These are phyloP conservation scores for Fraxinus angustifolia DNA, from an alignment of 305 asterid genomes.

Conservation along the genomic window DNA sequence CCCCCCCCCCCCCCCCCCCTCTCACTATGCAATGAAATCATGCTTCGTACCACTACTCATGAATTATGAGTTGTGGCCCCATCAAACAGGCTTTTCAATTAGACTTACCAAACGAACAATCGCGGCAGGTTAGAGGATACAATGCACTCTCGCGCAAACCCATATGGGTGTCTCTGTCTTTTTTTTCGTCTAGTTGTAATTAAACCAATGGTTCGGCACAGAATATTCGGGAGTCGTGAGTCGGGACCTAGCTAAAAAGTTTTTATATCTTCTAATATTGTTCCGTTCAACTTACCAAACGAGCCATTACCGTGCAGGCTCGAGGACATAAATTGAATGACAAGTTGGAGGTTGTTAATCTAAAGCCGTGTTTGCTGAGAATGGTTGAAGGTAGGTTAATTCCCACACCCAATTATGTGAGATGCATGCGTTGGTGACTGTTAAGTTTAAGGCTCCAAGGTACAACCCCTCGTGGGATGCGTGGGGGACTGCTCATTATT, in stretches of 20 bases:
- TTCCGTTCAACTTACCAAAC: not conserved
- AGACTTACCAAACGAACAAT: not conserved
- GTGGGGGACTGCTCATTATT: not conserved
- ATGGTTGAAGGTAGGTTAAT: conserved; percentile 88
- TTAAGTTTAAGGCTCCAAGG: not conserved
- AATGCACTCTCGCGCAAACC: not conserved
- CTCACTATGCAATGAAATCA: not conserved
- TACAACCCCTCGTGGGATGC: not conserved
- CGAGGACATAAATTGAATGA: conserved; percentile 71
- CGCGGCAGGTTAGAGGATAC: not conserved
- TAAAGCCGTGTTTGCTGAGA: conserved; percentile 79
- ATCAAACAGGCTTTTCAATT: not conserved
- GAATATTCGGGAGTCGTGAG: not conserved
- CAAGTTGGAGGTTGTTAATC: conserved; percentile 63
- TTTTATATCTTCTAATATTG: not conserved
- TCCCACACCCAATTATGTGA: conserved; percentile 8
- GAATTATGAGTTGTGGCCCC: not conserved
- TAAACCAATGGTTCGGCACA: not conserved
- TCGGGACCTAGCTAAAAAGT: not conserved
- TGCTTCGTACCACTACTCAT: not conserved
- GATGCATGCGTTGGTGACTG: not conserved
- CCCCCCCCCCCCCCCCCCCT: too few species aligned
- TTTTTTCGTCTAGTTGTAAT: not conserved
- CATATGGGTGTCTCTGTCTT: not conserved
- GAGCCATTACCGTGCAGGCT: conserved; percentile 42